phyloP scores from a whole-genome alignment of 2,329 filamentous ascomycete species.

The Aspergillus texensis region DNA sequence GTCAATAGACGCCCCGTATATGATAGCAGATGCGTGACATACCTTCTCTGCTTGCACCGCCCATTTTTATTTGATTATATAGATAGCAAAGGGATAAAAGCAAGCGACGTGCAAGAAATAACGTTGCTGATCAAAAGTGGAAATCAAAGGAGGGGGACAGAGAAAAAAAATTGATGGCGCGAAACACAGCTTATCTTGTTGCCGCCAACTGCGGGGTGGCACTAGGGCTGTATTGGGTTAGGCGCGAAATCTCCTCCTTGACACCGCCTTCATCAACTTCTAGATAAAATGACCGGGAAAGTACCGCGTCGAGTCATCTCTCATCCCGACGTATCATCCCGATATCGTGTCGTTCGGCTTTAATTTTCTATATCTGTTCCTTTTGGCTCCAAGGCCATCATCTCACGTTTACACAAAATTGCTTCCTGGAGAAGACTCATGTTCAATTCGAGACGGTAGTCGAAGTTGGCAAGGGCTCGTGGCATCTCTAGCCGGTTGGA shows the following conservation, averaged over 20 bases:
- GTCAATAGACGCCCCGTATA: not conserved
- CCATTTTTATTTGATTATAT: conserved; percentile 53
- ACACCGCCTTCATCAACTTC: conserved; percentile 15
- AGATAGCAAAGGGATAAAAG: conserved; percentile 15
- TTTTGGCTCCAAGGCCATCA: too few species aligned
- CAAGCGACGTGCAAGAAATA: conserved; percentile 7
- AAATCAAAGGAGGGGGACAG: conserved; percentile 1
- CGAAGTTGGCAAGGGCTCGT: conserved; percentile 26
- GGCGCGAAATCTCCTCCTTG: conserved; percentile 21
- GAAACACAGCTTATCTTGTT: conserved; percentile 24
- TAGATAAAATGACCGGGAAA: not conserved
- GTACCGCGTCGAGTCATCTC: not conserved
- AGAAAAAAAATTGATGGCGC: conserved; percentile 12
- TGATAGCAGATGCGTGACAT: conserved; percentile 19
- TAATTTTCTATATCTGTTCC: not conserved
- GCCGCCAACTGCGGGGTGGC: conserved; percentile 17
- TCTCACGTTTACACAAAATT: not conserved
- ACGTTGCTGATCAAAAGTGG: conserved; percentile 23
- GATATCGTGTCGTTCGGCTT: conserved; percentile 3
- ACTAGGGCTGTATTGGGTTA: conserved; percentile 22
- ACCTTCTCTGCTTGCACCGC: conserved; percentile 70
- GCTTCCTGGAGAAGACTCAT: conserved; percentile 11
- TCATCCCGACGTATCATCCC: conserved; percentile 13
- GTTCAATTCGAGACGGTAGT: conserved; percentile 20
- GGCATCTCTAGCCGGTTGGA: conserved; percentile 46